Percentiles rank a stretch among this genome's conserved stretches.
Conservation (phyloP, 768 basidiomycete genomes). For the Russula emetica region DNA sequence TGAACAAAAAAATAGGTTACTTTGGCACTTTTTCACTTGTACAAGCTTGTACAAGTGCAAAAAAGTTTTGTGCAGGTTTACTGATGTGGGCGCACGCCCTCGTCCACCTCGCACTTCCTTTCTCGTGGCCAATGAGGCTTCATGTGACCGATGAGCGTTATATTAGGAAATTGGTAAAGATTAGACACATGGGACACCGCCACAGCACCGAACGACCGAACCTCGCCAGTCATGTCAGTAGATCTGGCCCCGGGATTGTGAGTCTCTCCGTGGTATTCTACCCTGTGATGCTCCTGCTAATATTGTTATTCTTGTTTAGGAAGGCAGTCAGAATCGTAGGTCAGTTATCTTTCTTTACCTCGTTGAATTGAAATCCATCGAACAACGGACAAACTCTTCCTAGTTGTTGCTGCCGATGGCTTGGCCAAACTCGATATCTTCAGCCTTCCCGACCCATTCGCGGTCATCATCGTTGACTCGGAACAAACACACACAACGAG, state of each 20-base stretch:
- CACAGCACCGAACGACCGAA: not conserved
- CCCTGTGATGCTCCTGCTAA: slow-evolving; percentile 1
- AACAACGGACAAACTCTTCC: not conserved
- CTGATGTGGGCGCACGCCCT: too few relatives aligned
- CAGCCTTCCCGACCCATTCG: slow-evolving; percentile 95
- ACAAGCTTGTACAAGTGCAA: too few relatives aligned
- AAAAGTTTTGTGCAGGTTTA: too few relatives aligned
- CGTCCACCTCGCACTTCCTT: too few relatives aligned
- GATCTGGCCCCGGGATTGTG: slow-evolving; percentile 29
- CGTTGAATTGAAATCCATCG: not conserved
- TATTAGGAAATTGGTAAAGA: too few relatives aligned
- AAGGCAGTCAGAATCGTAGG: slow-evolving; percentile 80
- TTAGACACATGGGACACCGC: too few relatives aligned
- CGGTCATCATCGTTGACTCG: slow-evolving; percentile 96
- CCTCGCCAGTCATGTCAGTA: slow-evolving; percentile 30
- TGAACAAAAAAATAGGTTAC: too few relatives aligned
- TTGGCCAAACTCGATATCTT: slow-evolving; percentile 96
- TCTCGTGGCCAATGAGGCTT: too few relatives aligned
- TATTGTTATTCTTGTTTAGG: slow-evolving; percentile 32
- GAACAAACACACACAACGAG: slow-evolving; percentile 96
- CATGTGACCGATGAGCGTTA: too few relatives aligned
- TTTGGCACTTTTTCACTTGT: too few relatives aligned
- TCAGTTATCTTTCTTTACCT: slow-evolving; percentile 33
- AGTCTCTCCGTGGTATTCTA: slow-evolving; percentile 16
- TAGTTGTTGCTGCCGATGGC: slow-evolving; percentile 94